Conservation (phyloP, 2,329 filamentous ascomycete genomes). For the Phyllosticta citrichinensis region DNA sequence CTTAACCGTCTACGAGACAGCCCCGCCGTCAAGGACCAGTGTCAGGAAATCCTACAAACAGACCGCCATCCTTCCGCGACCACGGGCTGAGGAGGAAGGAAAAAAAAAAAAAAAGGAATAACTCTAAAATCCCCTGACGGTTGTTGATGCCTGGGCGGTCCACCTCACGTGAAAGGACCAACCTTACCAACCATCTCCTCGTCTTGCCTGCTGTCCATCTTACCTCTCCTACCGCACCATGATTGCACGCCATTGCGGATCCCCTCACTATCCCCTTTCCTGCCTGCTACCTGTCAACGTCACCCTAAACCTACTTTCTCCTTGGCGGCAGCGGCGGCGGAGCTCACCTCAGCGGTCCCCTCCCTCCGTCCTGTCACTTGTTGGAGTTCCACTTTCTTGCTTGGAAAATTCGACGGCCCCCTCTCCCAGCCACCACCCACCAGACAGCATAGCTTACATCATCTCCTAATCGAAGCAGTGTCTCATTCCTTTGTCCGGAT, state of each 20-base stretch:
- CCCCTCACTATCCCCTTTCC: background rate
- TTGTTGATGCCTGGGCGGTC: background rate
- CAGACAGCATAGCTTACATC: too few relatives aligned
- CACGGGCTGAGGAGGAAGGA: background rate
- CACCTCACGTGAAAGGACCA: background rate
- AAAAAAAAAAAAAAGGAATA: background rate
- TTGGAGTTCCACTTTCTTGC: background rate
- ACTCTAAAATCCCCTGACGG: background rate
- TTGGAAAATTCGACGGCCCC: background rate
- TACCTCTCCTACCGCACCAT: background rate
- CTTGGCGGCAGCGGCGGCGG: background rate
- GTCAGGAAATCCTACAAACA: background rate
- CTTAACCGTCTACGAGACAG: background rate
- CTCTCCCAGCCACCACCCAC: too few relatives aligned
- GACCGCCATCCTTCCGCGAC: background rate
- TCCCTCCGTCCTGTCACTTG: background rate
- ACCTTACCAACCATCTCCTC: background rate
- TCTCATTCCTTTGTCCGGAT: too few relatives aligned
- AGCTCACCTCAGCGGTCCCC: background rate
- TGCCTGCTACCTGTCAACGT: background rate
- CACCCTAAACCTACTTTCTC: background rate
- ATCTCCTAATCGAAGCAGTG: too few relatives aligned
- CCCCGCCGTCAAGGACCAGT: background rate
- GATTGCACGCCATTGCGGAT: background rate
- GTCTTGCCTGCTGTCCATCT: background rate